These are phyloP conservation scores for Colletotrichum orchidophilum DNA, from an alignment of 2,329 filamentous ascomycete species.

Conservation along the genomic window DNA sequence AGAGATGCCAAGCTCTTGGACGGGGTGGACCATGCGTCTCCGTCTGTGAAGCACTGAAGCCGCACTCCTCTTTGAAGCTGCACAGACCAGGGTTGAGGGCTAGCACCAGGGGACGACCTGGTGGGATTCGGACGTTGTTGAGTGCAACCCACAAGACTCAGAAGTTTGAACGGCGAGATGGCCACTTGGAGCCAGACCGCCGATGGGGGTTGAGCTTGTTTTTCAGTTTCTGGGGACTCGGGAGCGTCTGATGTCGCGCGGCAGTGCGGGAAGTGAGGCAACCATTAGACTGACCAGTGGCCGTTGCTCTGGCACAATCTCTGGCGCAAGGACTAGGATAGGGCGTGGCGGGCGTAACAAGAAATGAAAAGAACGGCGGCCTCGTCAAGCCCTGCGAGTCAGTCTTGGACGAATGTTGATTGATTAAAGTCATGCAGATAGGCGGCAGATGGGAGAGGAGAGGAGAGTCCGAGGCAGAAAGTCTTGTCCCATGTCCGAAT, in stretches of 20 bases:
- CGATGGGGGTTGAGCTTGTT: background rate
- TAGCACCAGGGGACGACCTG: background rate
- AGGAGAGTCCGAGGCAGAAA: background rate
- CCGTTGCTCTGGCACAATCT: background rate
- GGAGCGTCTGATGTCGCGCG: slow-evolving; percentile 13
- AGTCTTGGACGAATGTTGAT: slow-evolving; percentile 7
- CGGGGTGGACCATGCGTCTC: background rate
- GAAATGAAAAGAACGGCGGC: background rate
- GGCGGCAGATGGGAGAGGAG: background rate
- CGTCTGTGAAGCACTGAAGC: background rate
- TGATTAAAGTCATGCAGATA: slow-evolving; percentile 20
- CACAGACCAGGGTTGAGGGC: background rate
- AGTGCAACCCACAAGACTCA: background rate
- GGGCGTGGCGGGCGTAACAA: background rate
- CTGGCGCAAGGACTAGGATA: slow-evolving; percentile 8
- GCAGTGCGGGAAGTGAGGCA: slow-evolving; percentile 1
- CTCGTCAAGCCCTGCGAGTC: slow-evolving; percentile 12
- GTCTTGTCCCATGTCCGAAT: background rate
- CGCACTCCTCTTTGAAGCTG: background rate
- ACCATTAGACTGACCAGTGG: background rate
- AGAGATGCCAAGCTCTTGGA: background rate
- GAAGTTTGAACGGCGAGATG: background rate
- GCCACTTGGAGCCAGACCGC: background rate
- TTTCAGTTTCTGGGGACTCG: background rate
- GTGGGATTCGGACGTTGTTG: background rate